Evolutionary conservation across 2,329 filamentous ascomycete species (phyloP).

Genomic region (Sclerotiophoma versabilis): DNA sequence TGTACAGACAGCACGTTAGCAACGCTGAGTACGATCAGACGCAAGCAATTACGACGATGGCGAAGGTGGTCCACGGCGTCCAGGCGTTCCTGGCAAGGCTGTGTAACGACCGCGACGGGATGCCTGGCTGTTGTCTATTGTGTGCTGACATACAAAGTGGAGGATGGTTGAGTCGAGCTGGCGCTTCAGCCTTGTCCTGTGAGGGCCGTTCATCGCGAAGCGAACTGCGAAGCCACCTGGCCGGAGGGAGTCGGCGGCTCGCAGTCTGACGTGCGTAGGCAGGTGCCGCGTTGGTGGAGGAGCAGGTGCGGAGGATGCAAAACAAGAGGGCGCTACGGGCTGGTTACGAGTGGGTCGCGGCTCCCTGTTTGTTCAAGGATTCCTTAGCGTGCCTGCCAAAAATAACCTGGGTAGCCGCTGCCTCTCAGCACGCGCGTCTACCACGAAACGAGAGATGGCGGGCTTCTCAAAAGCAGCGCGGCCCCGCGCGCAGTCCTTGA

Average conservation of each 20-base stretch:
- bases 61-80: slow-evolving; percentile 14
- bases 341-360: slow-evolving; percentile 9
- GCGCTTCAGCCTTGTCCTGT: slow-evolving; percentile 33
- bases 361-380: slow-evolving; percentile 9
- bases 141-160: slow-evolving; percentile 70
- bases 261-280: slow-evolving; percentile 13
- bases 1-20: slow-evolving; percentile 35
- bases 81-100: slow-evolving; percentile 24
- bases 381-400: slow-evolving; percentile 12
- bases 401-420: slow-evolving; percentile 12
- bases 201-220: slow-evolving; percentile 2
- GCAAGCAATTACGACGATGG: slow-evolving; percentile 25
- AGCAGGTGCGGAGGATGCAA: slow-evolving; percentile 11
- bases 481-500: slow-evolving; percentile 13
- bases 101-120: slow-evolving; percentile 24
- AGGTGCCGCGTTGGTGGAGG: slow-evolving; percentile 17
- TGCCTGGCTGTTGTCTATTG: slow-evolving; percentile 14
- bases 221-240: slow-evolving; percentile 3
- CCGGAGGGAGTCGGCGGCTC: slow-evolving; percentile 18
- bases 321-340: slow-evolving; percentile 16
- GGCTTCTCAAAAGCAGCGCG: slow-evolving; percentile 15
- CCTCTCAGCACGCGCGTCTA: slow-evolving; percentile 13
- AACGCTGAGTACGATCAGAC: slow-evolving; percentile 11
- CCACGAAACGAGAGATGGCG: slow-evolving; percentile 13
- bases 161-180: slow-evolving; percentile 68